phyloP scores from a whole-genome alignment of 495 filamentous ascomycete species.

The Sporormia fimetaria region DNA sequence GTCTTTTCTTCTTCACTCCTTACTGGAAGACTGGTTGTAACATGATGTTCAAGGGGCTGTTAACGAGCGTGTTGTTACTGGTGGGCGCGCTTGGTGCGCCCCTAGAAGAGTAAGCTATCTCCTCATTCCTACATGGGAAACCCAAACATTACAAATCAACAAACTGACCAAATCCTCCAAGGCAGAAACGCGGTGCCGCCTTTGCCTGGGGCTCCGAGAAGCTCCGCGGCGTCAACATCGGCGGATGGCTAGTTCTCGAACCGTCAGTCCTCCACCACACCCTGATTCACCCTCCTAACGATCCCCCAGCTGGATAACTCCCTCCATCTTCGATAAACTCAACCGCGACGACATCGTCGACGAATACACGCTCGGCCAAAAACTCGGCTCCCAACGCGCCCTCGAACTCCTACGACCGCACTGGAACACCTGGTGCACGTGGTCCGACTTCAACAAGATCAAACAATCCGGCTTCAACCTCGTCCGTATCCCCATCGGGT shows the following conservation, averaged over 20 bases:
- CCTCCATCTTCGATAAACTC: slow-evolving; percentile 32
- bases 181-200: slow-evolving; percentile 13
- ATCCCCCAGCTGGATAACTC: slow-evolving; percentile 35
- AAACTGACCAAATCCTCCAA: slow-evolving; percentile 2
- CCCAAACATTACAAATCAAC: no score
- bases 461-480: slow-evolving; percentile 38
- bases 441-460: slow-evolving; percentile 37
- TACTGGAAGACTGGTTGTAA: no score
- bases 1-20: no score
- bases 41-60: no score
- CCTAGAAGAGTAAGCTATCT: no score
- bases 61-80: no score
- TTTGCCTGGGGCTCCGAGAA: slow-evolving; percentile 31
- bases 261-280: slow-evolving; percentile 21
- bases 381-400: slow-evolving; percentile 28
- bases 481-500: slow-evolving; percentile 41
- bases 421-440: slow-evolving; percentile 33
- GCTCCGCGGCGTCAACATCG: slow-evolving; percentile 36
- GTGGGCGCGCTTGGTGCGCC: no score
- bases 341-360: slow-evolving; percentile 30
- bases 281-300: background rate
- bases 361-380: slow-evolving; percentile 33
- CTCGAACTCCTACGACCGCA: slow-evolving; percentile 31
- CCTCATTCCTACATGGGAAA: no score
- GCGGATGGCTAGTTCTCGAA: slow-evolving; percentile 39